These are phyloP conservation scores for Platanthera guangdongensis DNA, from an alignment of 106 monocot species.

Conservation along the genomic window DNA sequence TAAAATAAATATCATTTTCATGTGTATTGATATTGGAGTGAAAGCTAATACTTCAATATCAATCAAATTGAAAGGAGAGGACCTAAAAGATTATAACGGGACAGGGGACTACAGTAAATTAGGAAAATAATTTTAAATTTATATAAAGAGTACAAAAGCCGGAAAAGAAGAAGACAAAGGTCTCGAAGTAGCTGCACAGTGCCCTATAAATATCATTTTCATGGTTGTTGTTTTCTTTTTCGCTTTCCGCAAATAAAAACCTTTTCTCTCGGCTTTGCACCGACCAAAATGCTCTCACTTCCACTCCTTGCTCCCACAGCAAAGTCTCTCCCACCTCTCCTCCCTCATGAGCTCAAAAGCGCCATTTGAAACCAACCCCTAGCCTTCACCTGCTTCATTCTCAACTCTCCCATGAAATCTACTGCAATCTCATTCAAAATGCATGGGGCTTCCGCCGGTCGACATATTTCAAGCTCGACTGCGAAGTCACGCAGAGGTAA, in stretches of 20 bases:
- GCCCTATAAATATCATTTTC: too few species aligned
- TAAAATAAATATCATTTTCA: too few species aligned
- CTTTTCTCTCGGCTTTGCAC: neutral
- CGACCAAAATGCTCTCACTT: conserved; percentile 2
- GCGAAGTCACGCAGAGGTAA: conserved; percentile 3
- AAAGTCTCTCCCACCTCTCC: neutral
- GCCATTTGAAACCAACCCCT: neutral
- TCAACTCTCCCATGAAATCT: neutral
- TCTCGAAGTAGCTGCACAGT: neutral
- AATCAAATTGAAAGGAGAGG: too few species aligned
- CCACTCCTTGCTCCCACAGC: neutral
- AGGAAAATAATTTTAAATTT: too few species aligned
- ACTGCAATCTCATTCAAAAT: neutral
- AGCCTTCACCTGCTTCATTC: neutral
- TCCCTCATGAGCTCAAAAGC: neutral
- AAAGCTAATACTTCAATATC: too few species aligned
- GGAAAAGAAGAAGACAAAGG: neutral
- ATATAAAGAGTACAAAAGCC: neutral
- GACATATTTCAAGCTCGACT: neutral
- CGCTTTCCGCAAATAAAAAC: neutral
- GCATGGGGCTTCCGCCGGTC: neutral
- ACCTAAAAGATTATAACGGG: too few species aligned
- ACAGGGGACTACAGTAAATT: too few species aligned
- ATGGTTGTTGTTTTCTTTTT: neutral
- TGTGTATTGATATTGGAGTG: too few species aligned